Conservation (phyloP, 2,329 filamentous ascomycete genomes). For the Aureobasidium melanogenum region DNA sequence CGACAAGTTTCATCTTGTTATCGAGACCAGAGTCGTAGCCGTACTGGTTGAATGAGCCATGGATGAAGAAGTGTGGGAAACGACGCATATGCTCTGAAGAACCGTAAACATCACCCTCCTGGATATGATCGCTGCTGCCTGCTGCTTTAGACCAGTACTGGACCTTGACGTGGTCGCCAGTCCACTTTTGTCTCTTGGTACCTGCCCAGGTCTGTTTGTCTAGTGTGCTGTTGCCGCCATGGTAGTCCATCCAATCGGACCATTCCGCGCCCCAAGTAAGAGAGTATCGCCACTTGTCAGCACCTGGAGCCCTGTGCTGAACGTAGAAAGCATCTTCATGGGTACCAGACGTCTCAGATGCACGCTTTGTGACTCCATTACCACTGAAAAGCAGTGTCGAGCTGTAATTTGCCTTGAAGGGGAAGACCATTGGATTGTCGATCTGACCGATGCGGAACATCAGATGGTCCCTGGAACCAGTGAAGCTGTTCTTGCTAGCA, state of each 20-base stretch:
- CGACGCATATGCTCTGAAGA: slow-evolving; percentile 35
- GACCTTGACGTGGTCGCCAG: slow-evolving; percentile 52
- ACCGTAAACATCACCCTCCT: slow-evolving; percentile 48
- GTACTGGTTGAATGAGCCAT: slow-evolving; percentile 55
- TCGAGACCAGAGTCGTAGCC: slow-evolving; percentile 54
- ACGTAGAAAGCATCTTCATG: slow-evolving; percentile 34
- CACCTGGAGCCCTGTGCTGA: slow-evolving; percentile 51
- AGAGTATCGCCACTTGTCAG: slow-evolving; percentile 54
- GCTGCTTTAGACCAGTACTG: slow-evolving; percentile 55
- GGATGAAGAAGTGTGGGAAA: slow-evolving; percentile 55
- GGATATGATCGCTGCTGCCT: slow-evolving; percentile 52
- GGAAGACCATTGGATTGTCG: slow-evolving; percentile 54
- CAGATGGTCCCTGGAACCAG: slow-evolving; percentile 49
- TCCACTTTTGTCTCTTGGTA: slow-evolving; percentile 48
- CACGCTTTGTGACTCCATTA: slow-evolving; percentile 23
- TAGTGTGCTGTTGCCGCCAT: slow-evolving; percentile 43
- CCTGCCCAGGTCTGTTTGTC: slow-evolving; percentile 48
- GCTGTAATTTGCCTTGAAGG: slow-evolving; percentile 50
- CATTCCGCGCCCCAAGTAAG: slow-evolving; percentile 53
- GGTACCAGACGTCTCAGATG: not conserved
- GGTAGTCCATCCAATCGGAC: slow-evolving; percentile 50
- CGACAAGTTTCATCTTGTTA: slow-evolving; percentile 43
- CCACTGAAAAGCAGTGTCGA: slow-evolving; percentile 37
- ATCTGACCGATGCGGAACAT: slow-evolving; percentile 50
- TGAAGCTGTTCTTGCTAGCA: slow-evolving; percentile 34